Evolutionary conservation across 768 basidiomycete species (phyloP).

Genomic region (Leccinum sublutescens): DNA sequence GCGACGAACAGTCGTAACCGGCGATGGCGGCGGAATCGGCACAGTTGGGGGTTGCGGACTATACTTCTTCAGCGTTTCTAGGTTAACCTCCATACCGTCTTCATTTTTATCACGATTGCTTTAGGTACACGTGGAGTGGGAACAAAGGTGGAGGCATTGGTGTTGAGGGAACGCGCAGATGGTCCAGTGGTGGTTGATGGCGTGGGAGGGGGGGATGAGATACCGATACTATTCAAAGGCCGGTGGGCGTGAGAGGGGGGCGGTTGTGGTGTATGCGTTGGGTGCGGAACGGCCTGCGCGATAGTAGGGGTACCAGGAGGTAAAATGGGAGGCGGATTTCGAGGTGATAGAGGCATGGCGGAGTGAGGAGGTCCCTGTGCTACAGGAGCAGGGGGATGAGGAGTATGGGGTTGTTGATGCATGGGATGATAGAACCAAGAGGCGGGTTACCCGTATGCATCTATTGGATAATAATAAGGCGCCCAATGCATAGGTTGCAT

Average conservation of each 20-base stretch:
- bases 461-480: slow-evolving; percentile 53
- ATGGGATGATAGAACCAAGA: no score
- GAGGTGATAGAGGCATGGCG: no score
- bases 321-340: no score
- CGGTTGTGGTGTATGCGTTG: no score
- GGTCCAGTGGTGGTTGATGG: slow-evolving; percentile 51
- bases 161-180: slow-evolving; percentile 49
- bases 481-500: slow-evolving; percentile 42
- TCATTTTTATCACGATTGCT: slow-evolving; percentile 59
- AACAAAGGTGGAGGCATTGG: slow-evolving; percentile 64
- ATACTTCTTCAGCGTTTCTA: slow-evolving; percentile 53
- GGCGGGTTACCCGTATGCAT: slow-evolving; percentile 44
- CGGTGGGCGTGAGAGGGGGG: no score
- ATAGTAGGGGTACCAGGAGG: slow-evolving; percentile 16
- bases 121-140: slow-evolving; percentile 43
- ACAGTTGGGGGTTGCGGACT: slow-evolving; percentile 40
- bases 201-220: no score
- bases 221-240: no score
- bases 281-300: slow-evolving; percentile 44
- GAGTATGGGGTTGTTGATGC: no score
- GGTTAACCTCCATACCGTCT: slow-evolving; percentile 62
- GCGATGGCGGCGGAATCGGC: slow-evolving; percentile 39
- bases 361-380: no score
- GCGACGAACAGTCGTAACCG: slow-evolving; percentile 26
- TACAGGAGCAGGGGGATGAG: no score